Percentiles rank a stretch among this genome's conserved stretches.
phyloP scores from a whole-genome alignment of 805 yeast genomes.

The Suhomyces faveliae region DNA sequence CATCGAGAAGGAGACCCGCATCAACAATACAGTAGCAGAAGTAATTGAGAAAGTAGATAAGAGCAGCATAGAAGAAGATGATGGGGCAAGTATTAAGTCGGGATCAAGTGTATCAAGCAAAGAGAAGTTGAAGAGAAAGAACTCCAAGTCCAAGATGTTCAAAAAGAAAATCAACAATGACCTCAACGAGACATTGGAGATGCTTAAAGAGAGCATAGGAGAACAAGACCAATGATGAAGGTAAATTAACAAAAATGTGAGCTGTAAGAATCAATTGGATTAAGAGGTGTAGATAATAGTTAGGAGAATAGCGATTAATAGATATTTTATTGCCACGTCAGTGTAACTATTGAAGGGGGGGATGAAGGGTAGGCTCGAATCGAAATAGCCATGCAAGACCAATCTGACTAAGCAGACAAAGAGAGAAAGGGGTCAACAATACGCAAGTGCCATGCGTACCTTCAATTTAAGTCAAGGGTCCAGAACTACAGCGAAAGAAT shows the following conservation, averaged over 20 bases:
- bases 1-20: not conserved
- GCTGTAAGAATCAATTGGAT: not conserved
- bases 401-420: too few relatives aligned
- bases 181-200: constrained; percentile 36
- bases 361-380: too few relatives aligned
- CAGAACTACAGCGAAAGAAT: not conserved
- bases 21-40: constrained; percentile 1
- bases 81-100: constrained; percentile 12
- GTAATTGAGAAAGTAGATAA: not conserved
- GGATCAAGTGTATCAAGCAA: constrained; percentile 7
- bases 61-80: not conserved
- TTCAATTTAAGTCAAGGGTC: not conserved
- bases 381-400: not conserved
- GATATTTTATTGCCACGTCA: not conserved
- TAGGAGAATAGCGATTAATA: not conserved
- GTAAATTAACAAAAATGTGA: too few relatives aligned
- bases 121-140: constrained; percentile 20
- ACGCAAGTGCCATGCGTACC: not conserved
- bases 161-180: constrained; percentile 32
- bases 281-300: not conserved
- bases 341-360: not conserved
- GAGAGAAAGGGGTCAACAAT: not conserved
- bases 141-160: constrained; percentile 36
- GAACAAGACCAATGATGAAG: constrained; percentile 12
- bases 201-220: constrained; percentile 38